Conservation (phyloP, 139 green algal genomes). For the Microglena sp. region DNA sequence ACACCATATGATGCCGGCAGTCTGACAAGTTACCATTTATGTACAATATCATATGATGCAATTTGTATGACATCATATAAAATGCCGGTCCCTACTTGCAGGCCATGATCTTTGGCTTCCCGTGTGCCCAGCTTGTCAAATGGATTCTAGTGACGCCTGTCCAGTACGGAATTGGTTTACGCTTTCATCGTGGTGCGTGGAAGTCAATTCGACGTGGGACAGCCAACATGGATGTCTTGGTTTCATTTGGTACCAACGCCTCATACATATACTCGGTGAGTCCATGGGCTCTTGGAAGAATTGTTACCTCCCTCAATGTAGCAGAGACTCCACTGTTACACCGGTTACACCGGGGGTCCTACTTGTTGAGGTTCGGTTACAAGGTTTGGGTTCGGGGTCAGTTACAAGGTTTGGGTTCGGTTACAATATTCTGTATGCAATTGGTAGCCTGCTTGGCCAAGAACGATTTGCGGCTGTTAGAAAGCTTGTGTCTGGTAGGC, state of each 20-base stretch:
- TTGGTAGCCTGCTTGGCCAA: too few species aligned
- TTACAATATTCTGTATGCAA: background rate
- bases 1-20: too few species aligned
- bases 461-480: too few species aligned
- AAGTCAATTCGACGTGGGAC: conserved; percentile 41
- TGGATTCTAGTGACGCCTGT: conserved; percentile 53
- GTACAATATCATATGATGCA: too few species aligned
- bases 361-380: background rate
- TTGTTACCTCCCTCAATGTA: too few species aligned
- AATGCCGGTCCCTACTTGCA: too few species aligned
- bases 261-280: conserved; percentile 80
- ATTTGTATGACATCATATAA: too few species aligned
- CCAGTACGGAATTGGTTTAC: conserved; percentile 81
- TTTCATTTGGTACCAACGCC: conserved; percentile 88
- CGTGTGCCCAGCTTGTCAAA: conserved; percentile 52
- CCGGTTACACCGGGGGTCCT: too few species aligned
- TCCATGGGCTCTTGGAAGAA: background rate
- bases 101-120: conserved; percentile 21
- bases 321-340: too few species aligned
- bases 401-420: background rate
- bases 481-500: too few species aligned
- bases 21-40: too few species aligned
- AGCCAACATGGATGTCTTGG: conserved; percentile 98
- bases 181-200: conserved; percentile 85
- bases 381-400: background rate